Evolutionary conservation across 495 filamentous ascomycete species (phyloP), one percentile per base, ranked within the genome.

Genomic region (Immersiella caudata): DNA sequence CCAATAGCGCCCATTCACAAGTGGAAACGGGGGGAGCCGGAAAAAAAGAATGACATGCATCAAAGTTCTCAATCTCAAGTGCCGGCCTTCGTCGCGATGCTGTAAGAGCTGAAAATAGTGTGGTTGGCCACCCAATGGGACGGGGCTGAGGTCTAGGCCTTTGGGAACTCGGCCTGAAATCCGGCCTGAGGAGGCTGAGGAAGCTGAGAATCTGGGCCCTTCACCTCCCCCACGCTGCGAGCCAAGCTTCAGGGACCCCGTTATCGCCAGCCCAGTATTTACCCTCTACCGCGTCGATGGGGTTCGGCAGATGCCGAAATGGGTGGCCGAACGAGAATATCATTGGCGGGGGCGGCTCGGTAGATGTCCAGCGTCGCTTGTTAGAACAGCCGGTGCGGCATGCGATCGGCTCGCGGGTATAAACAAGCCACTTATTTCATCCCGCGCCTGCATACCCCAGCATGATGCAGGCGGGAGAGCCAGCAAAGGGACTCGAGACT

Each of bases 251-350:
- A 24, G 54, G 21, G 54, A 57, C 3, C 54, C 29, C 29, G 8
- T 57, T 57, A 57, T 57, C 22, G 54, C 54, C 54, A 57, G 54
- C 54, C 54, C 54, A 25, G 54, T 57, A 57, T 57, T 57, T 57
- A 24, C 18, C 14, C 26, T 6, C 22, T 9, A 21, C 21, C 11
- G 54, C 54, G 4, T 57, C n/a, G n/a, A n/a, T n/a, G n/a, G n/a
- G n/a, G n/a, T n/a, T n/a, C 54, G 54, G 54, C 18, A 57, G 54
- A 6, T 57, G 54, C 54, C 54, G 54, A 57, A 8, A 57, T 18
- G 54, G 54, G 22, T 25, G 26, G 21, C 20, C 54, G 54, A 57
- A 20, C 54, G 21, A 20, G 1, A 2, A 24, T 25, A 25, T 0
- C n/a, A 2, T 14, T 21, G 16, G 22, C 11, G 54, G 22, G 54